These are phyloP conservation scores for Magnaporthiopsis incrustans DNA, from an alignment of 2,329 filamentous ascomycete species.

Conservation along the genomic window DNA sequence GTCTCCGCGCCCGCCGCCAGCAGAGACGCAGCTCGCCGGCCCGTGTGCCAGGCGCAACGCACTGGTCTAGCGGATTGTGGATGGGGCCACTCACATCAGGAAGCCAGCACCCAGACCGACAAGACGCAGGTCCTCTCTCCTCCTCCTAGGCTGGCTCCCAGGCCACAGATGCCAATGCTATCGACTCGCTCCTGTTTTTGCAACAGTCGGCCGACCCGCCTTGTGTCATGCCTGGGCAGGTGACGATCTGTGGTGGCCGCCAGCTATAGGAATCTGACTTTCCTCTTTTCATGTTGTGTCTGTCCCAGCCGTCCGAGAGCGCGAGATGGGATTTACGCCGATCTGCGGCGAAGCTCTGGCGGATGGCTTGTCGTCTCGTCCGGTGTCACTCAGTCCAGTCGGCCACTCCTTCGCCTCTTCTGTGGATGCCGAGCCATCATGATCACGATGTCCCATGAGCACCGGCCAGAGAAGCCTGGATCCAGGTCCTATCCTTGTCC, in stretches of 20 bases:
- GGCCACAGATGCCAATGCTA: background rate
- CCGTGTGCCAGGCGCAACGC: background rate
- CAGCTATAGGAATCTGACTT: background rate
- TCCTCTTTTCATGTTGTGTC: background rate
- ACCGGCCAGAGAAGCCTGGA: background rate
- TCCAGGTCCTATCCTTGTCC: background rate
- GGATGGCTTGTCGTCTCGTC: background rate
- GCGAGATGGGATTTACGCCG: background rate
- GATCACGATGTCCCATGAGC: background rate
- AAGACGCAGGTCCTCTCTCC: background rate
- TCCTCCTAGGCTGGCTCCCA: background rate
- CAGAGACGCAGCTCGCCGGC: background rate
- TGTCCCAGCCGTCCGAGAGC: background rate
- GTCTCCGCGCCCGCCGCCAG: background rate
- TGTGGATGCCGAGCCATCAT: background rate
- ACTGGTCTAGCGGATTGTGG: background rate
- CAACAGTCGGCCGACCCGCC: background rate
- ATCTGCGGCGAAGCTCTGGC: background rate
- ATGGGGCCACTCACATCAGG: background rate
- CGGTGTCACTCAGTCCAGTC: background rate
- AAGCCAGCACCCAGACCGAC: background rate
- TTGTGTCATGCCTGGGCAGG: background rate
- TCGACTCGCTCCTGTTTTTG: background rate
- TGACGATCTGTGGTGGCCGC: background rate
- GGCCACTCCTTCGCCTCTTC: background rate